Percentiles rank a stretch among this genome's conserved stretches.
Conservation (phyloP, 495 filamentous ascomycete species). For the Podospora comata region DNA sequence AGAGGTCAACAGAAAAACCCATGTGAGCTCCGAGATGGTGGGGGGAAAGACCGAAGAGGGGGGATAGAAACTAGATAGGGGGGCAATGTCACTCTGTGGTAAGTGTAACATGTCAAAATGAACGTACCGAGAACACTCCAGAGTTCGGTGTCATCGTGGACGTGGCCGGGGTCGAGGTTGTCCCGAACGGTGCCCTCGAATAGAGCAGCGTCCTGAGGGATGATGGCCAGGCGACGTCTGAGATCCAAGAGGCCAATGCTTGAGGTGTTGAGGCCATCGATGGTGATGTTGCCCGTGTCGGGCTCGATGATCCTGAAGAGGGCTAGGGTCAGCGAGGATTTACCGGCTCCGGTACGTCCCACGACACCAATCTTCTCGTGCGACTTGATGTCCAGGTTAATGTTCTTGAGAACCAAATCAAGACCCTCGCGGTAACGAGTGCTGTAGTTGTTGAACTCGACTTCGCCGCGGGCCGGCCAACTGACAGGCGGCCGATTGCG, state of each 20-base stretch:
- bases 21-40: slow-evolving; percentile 24
- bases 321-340: slow-evolving; percentile 89
- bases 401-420: slow-evolving; percentile 87
- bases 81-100: background rate
- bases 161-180: slow-evolving; percentile 92
- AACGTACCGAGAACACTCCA: slow-evolving; percentile 91
- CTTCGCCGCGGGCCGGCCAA: slow-evolving; percentile 89
- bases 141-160: slow-evolving; percentile 94
- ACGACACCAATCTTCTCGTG: slow-evolving; percentile 98
- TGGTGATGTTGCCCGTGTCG: slow-evolving; percentile 72
- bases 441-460: slow-evolving; percentile 91
- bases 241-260: slow-evolving; percentile 88
- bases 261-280: slow-evolving; percentile 85
- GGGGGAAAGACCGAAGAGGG: slow-evolving; percentile 19
- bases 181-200: slow-evolving; percentile 96
- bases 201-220: slow-evolving; percentile 95
- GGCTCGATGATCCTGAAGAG: slow-evolving; percentile 97
- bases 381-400: slow-evolving; percentile 86
- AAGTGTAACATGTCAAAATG: slow-evolving; percentile 23
- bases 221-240: slow-evolving; percentile 88
- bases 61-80: background rate
- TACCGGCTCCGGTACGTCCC: slow-evolving; percentile 92
- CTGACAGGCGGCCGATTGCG: slow-evolving; percentile 80
- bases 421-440: slow-evolving; percentile 85
- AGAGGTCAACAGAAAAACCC: slow-evolving; percentile 11